Conservation (phyloP, 495 filamentous ascomycete species). For the Penicillium antarcticum region DNA sequence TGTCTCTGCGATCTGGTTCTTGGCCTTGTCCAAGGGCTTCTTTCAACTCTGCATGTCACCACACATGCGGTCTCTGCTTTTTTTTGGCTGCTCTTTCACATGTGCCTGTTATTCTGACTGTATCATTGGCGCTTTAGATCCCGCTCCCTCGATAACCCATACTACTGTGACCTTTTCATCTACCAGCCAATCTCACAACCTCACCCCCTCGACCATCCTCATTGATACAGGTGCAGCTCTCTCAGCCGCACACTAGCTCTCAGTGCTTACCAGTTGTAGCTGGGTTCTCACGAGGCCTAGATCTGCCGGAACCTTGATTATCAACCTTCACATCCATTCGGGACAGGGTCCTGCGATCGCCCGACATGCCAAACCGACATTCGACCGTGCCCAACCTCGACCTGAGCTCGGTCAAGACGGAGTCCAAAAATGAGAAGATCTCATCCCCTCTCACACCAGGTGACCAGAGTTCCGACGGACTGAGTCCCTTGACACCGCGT, state of each 20-base stretch:
- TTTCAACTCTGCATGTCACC: constrained; percentile 22
- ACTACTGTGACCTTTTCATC: background rate
- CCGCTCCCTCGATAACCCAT: constrained; percentile 8
- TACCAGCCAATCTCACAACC: background rate
- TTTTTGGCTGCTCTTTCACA: constrained; percentile 15
- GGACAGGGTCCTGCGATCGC: constrained; percentile 14
- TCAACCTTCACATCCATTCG: constrained; percentile 2
- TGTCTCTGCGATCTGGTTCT: constrained; percentile 11
- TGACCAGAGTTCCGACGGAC: constrained; percentile 38
- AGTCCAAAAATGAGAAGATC: constrained; percentile 27
- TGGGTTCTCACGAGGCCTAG: background rate
- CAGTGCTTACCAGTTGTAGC: background rate
- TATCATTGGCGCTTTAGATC: constrained; percentile 15
- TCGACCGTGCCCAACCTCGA: constrained; percentile 44
- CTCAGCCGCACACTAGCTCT: constrained; percentile 1
- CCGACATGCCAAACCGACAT: constrained; percentile 43
- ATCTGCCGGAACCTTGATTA: constrained; percentile 3
- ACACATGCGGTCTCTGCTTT: constrained; percentile 21
- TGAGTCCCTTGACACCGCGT: constrained; percentile 41
- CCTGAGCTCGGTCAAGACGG: constrained; percentile 35
- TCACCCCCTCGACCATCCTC: background rate
- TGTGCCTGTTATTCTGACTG: constrained; percentile 11
- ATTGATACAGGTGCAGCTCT: background rate
- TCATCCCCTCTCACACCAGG: constrained; percentile 36
- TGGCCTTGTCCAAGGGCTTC: constrained; percentile 15